These are phyloP conservation scores for Penicillium silybi DNA, from an alignment of 495 filamentous ascomycete species.

Conservation along the genomic window DNA sequence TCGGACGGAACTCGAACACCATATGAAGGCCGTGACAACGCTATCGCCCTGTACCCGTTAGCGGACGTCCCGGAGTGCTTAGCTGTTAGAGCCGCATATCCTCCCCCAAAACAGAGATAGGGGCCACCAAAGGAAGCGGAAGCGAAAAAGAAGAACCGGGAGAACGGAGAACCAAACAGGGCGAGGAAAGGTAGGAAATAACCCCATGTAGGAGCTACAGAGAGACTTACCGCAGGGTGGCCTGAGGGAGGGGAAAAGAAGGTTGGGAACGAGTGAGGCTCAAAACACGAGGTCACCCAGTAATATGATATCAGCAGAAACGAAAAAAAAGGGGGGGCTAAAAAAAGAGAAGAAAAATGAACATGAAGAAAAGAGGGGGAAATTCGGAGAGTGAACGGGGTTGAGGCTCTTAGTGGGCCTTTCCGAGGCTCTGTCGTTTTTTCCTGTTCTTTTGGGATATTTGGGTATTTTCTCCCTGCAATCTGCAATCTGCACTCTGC, in stretches of 20 bases:
- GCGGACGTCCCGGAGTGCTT: not conserved
- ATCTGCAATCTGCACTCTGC: too few relatives aligned
- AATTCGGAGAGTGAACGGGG: conserved; percentile 1
- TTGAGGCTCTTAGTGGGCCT: not conserved
- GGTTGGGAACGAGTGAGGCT: not conserved
- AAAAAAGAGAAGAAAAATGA: not conserved
- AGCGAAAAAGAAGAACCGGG: not conserved
- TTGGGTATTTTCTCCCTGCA: too few relatives aligned
- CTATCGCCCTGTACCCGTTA: not conserved
- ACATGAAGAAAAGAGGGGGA: not conserved
- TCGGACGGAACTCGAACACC: conserved; percentile 3
- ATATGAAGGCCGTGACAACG: not conserved
- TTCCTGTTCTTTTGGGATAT: not conserved
- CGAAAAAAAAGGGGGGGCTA: not conserved
- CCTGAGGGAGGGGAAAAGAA: not conserved
- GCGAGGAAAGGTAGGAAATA: not conserved
- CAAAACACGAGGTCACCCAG: not conserved
- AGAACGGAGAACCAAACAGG: not conserved
- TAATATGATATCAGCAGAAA: not conserved
- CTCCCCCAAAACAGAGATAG: not conserved
- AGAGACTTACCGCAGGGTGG: not conserved
- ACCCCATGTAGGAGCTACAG: not conserved
- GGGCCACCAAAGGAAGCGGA: not conserved
- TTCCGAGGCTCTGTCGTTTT: conserved; percentile 3
- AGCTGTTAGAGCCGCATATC: not conserved